Percentiles rank a stretch among this genome's conserved stretches.
Conservation (phyloP, 176 grass and related monocot genomes). For the Eragrostis nindensis region DNA sequence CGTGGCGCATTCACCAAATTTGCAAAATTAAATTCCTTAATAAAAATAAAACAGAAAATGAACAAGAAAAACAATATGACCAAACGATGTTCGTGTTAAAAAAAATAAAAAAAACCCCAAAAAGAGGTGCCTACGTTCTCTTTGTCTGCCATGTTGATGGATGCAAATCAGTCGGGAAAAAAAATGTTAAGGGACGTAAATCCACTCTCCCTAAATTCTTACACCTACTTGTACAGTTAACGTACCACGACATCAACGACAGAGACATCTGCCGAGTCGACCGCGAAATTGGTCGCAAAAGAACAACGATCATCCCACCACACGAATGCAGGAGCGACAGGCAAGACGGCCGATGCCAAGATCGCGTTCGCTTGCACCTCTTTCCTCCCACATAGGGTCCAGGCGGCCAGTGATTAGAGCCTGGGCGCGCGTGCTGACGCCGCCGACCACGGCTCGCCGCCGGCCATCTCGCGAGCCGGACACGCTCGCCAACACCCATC, state of each 20-base stretch:
- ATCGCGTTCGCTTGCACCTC: background rate
- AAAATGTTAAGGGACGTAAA: too few species aligned
- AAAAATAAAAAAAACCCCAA: too few species aligned
- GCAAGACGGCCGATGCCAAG: background rate
- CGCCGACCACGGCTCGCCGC: constrained; percentile 7
- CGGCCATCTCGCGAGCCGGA: background rate
- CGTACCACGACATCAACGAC: background rate
- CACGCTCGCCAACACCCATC: background rate
- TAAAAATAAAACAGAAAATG: too few species aligned
- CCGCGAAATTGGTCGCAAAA: background rate
- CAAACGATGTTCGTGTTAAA: too few species aligned
- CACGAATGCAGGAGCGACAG: background rate
- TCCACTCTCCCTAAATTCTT: too few species aligned
- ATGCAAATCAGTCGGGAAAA: too few species aligned
- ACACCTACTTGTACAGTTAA: background rate
- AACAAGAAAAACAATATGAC: too few species aligned
- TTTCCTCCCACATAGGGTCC: background rate
- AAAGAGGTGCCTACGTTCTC: too few species aligned
- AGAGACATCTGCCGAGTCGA: background rate
- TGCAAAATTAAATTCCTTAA: too few species aligned
- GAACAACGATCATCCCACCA: background rate
- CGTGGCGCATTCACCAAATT: too few species aligned
- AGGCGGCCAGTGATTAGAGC: too few species aligned
- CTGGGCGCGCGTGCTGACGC: background rate
- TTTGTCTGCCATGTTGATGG: too few species aligned